Conservation (phyloP, 2,329 filamentous ascomycete species). For the Colletotrichum endophyticum region DNA sequence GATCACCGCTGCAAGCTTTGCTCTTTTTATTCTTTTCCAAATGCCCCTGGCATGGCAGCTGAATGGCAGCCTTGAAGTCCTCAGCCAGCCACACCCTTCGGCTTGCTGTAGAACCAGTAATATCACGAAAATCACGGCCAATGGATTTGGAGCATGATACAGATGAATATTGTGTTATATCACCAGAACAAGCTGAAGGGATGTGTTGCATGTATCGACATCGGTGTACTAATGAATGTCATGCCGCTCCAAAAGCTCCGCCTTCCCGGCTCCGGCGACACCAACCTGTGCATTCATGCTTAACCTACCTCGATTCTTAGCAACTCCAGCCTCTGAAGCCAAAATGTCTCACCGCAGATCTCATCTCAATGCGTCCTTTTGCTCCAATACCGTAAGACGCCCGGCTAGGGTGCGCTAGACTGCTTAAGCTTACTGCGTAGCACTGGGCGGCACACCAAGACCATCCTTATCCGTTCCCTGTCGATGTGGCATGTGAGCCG, state of each 20-base stretch:
- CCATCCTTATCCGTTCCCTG: not conserved
- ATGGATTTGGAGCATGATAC: accelerated
- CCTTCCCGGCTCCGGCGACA: not conserved
- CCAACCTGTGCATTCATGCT: not conserved
- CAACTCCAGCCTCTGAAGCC: not conserved
- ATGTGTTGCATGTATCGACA: not conserved
- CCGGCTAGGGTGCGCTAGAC: not conserved
- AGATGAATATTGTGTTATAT: accelerated
- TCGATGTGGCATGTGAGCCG: conserved; percentile 7
- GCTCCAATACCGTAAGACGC: not conserved
- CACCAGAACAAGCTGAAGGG: no score
- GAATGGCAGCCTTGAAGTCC: accelerated
- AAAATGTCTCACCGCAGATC: conserved; percentile 1
- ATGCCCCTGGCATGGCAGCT: not conserved
- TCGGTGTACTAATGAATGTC: not conserved
- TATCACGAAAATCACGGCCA: accelerated
- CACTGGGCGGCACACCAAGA: not conserved
- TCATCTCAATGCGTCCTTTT: not conserved
- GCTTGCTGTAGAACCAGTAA: not conserved
- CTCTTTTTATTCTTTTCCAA: no score
- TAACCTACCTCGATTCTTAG: not conserved
- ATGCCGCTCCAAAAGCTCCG: not conserved
- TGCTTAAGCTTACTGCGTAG: conserved; percentile 11
- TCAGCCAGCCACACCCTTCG: not conserved
- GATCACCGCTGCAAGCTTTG: no score